Conservation (phyloP, 1,284 basidiomycete genomes). For the Rhodotorula glutinis region DNA sequence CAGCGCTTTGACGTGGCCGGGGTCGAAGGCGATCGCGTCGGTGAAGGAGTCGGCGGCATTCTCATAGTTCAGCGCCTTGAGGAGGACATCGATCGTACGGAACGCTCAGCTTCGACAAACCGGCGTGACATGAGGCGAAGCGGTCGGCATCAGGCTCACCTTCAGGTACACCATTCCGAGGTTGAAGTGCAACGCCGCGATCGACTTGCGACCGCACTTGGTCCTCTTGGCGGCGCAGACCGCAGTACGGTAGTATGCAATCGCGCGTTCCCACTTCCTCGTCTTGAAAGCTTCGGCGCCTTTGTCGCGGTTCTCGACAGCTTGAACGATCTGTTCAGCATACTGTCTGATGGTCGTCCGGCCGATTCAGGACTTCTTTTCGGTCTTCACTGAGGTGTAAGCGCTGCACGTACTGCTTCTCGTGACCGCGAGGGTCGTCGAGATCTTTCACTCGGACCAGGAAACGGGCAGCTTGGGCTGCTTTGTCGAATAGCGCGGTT, state of each 20-base stretch:
- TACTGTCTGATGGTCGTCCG: not conserved
- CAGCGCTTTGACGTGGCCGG: not conserved
- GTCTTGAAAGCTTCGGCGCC: not conserved
- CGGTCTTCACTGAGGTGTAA: too few relatives aligned
- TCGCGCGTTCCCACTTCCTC: not conserved
- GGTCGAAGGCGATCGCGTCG: not conserved
- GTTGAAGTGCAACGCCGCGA: not conserved
- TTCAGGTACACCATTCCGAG: not conserved
- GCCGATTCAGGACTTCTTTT: not conserved
- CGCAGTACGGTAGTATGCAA: not conserved
- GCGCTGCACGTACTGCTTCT: too few relatives aligned
- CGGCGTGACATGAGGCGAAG: too few relatives aligned
- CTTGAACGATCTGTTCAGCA: not conserved
- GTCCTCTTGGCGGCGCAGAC: not conserved
- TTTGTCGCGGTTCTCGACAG: not conserved
- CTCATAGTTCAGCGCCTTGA: too few relatives aligned
- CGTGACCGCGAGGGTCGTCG: too few relatives aligned
- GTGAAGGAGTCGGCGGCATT: not conserved
- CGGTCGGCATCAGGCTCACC: not conserved
- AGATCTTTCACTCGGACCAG: too few relatives aligned
- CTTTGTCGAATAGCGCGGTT: too few relatives aligned
- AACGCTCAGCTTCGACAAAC: too few relatives aligned
- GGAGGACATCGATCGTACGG: too few relatives aligned
- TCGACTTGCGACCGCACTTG: not conserved
- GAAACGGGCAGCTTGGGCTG: too few relatives aligned